A percentile compares a stretch with the other conserved stretches of the same genome.
Conservation (phyloP, 2,329 filamentous ascomycete genomes). For the Ilyonectria mors-panacis region DNA sequence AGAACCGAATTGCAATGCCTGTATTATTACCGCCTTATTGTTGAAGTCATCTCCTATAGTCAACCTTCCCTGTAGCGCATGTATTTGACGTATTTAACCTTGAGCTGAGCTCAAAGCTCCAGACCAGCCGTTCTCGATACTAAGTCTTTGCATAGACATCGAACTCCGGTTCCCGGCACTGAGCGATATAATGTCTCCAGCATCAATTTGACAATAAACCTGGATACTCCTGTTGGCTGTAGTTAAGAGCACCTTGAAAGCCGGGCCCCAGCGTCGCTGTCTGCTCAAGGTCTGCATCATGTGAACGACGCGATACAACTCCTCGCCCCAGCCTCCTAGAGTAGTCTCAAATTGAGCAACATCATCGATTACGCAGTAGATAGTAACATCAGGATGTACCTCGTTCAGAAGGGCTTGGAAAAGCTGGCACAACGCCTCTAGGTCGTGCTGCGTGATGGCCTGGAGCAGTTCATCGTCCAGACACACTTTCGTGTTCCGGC, state of each 20-base stretch:
- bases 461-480: not conserved
- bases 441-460: not conserved
- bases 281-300: constrained; percentile 7
- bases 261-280: not conserved
- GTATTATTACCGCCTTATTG: too few species aligned
- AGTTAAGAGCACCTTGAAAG: constrained; percentile 19
- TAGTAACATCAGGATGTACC: not conserved
- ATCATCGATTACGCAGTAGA: constrained; percentile 19
- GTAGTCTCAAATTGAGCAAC: constrained; percentile 14
- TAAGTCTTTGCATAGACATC: not conserved
- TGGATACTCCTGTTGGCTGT: constrained; percentile 14
- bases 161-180: constrained; percentile 15
- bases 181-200: not conserved
- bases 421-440: constrained; percentile 2
- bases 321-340: constrained; percentile 3
- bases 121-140: constrained; percentile 18
- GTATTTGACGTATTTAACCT: too few species aligned
- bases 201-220: constrained; percentile 8
- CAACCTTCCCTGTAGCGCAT: too few species aligned
- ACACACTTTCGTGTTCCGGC: not conserved
- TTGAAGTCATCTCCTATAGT: too few species aligned
- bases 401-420: constrained; percentile 11
- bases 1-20: too few species aligned
- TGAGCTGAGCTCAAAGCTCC: too few species aligned
- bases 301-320: constrained; percentile 4